Conservation (phyloP, 2,329 filamentous ascomycete species). For the Macroventuria anomochaeta region DNA sequence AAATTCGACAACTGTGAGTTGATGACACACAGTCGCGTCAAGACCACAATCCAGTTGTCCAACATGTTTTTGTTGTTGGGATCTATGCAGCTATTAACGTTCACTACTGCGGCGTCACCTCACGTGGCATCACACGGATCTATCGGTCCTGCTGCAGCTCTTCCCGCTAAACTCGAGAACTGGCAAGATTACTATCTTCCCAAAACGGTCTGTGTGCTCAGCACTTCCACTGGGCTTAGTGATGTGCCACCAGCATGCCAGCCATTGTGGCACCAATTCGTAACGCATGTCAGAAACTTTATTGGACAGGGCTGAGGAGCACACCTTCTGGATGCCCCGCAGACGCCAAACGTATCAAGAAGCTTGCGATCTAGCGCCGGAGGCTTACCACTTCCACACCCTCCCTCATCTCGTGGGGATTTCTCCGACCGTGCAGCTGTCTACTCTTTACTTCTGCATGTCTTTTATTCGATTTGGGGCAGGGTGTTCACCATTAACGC, state of each 20-base stretch:
- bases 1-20: not conserved
- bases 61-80: not conserved
- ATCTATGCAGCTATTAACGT: not conserved
- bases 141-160: conserved; percentile 2
- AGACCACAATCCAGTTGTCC: not conserved
- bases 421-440: conserved; percentile 2
- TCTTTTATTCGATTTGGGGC: not conserved
- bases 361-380: conserved; percentile 16
- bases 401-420: conserved; percentile 3
- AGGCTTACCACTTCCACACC: conserved; percentile 3
- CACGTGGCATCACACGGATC: conserved; percentile 4
- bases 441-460: conserved; percentile 17
- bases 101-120: conserved; percentile 11
- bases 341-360: conserved; percentile 10
- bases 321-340: conserved; percentile 10
- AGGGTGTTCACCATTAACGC: conserved; percentile 10
- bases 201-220: conserved; percentile 3
- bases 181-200: not conserved
- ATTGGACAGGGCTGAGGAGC: conserved; percentile 5
- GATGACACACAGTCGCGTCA: not conserved
- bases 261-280: conserved; percentile 15
- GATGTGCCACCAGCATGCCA: conserved; percentile 17
- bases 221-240: conserved; percentile 2
- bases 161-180: not conserved
- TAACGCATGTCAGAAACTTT: conserved; percentile 8